Percentiles rank a stretch among this genome's conserved stretches.
Evolutionary conservation across 345 rosid genomes (phyloP).

Genomic region (Salix exigua): DNA sequence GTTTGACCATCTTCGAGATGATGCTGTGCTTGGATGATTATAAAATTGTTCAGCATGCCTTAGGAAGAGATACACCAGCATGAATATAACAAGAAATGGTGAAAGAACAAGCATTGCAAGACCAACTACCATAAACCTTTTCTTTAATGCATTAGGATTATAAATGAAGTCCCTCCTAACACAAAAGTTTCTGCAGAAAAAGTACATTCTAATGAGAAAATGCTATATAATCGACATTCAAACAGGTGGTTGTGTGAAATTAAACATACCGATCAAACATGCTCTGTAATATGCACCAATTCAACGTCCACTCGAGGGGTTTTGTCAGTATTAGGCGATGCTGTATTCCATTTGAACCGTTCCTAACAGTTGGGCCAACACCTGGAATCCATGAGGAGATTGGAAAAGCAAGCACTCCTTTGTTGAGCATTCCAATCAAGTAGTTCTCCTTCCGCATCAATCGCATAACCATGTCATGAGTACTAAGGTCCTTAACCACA

Average conservation of each 20-base stretch:
- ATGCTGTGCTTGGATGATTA: slow-evolving; percentile 96
- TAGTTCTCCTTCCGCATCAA: slow-evolving; percentile 98
- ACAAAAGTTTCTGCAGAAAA: slow-evolving; percentile 76
- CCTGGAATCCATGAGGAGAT: slow-evolving; percentile 86
- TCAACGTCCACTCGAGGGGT: slow-evolving; percentile 95
- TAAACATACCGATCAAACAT: slow-evolving; percentile 88
- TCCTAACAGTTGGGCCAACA: slow-evolving; percentile 76
- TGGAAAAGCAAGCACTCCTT: slow-evolving; percentile 92
- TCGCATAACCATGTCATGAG: slow-evolving; percentile 92
- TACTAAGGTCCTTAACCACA: slow-evolving; percentile 93
- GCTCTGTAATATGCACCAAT: slow-evolving; percentile 98
- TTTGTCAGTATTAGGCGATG: slow-evolving; percentile 71
- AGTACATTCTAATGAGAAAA: slow-evolving; percentile 30
- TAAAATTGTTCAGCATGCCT: slow-evolving; percentile 98
- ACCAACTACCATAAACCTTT: slow-evolving; percentile 86
- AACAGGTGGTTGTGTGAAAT: slow-evolving; percentile 12
- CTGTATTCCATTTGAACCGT: slow-evolving; percentile 43
- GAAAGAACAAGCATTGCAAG: slow-evolving; percentile 81
- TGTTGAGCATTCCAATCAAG: slow-evolving; percentile 96
- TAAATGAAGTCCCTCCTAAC: slow-evolving; percentile 82
- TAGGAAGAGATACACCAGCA: slow-evolving; percentile 89
- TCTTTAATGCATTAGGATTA: slow-evolving; percentile 71
- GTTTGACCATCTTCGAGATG: slow-evolving; percentile 97
- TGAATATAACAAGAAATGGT: slow-evolving; percentile 94
- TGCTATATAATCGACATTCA: background rate